Base-by-base conservation (phyloP, 352 stramenopile species). In the Phytophthora chlamydospora region DNA sequence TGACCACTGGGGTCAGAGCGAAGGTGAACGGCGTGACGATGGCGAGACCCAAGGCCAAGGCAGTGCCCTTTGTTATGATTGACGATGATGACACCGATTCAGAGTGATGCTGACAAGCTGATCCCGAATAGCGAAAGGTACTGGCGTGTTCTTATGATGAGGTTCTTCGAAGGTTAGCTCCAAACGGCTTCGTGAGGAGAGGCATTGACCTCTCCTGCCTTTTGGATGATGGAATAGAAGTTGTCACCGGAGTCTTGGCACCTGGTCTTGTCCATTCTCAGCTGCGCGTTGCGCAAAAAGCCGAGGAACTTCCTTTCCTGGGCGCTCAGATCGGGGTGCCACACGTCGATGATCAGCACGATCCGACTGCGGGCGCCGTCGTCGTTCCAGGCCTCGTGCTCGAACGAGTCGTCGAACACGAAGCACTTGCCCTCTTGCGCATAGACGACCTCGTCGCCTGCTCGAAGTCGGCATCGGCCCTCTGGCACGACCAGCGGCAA, bases 341-440 rank as follows among this genome's bases (percentile, higher is more conserved):
- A 99, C 31, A 98, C 74, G 74, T 98, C 95, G 10, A 98, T 71
- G 61, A 98, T 90, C 8, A 98, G 75, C 36, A 98, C 73, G 13
- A 99, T 94, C 7, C 97, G 81, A 40, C 75, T 80, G 32, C 83
- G 78, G 1, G 73, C 87, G 17, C 89, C 50, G 46, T 95, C 77
- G 50, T 91, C 78, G 74, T 99, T 99, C 96, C 96, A 99, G 4
- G 98, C 97, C 74, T 99, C 91, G 74, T 99, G 97, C 75, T 99
- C 92, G 71, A 98, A 99, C 21, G 88, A 97, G 80, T 99, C 97
- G 73, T 99, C 97, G 59, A 99, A 98, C 4, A 99, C 65, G 29
- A 99, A 81, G n/a, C 91, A 96, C 41, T 98, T 90, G 45, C 95
- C 96, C 62, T 97, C 80, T 39, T 89, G 51, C 47, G 90, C 92